These are phyloP conservation scores for Theobroma cacao DNA, from an alignment of 345 rosid species.

Conservation along the genomic window DNA sequence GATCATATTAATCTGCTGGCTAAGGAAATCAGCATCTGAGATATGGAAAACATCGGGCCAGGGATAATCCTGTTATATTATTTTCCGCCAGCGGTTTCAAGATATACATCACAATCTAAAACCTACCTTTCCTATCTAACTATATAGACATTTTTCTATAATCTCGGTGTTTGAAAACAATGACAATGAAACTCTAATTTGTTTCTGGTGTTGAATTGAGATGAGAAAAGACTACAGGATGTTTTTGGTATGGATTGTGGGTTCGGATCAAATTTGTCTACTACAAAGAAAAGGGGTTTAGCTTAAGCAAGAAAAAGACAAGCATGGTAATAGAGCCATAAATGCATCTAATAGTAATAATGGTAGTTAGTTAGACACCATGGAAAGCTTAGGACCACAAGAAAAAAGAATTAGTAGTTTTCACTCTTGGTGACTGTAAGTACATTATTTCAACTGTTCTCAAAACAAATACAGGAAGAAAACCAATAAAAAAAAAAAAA, in stretches of 20 bases:
- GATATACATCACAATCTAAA: slow-evolving; percentile 13
- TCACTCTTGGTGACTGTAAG: slow-evolving; percentile 22
- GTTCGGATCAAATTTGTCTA: background rate
- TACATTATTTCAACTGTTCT: slow-evolving; percentile 25
- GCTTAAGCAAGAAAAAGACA: slow-evolving; percentile 24
- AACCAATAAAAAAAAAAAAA: background rate
- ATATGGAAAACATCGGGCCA: slow-evolving; percentile 9
- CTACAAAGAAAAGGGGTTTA: background rate
- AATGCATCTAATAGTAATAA: slow-evolving; percentile 13
- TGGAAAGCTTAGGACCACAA: slow-evolving; percentile 15
- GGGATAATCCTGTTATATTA: slow-evolving; percentile 24
- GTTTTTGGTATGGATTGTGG: background rate
- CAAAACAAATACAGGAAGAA: slow-evolving; percentile 20
- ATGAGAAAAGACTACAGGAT: background rate
- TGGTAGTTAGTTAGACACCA: slow-evolving; percentile 14
- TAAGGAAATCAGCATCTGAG: slow-evolving; percentile 22
- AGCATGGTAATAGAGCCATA: slow-evolving; percentile 19
- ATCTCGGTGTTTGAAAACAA: background rate
- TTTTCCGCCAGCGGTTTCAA: slow-evolving; percentile 23
- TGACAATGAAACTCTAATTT: background rate
- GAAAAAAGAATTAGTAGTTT: slow-evolving; percentile 11
- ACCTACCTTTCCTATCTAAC: slow-evolving; percentile 13
- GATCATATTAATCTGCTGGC: slow-evolving; percentile 7
- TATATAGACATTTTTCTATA: background rate
- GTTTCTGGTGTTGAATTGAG: background rate